Percentiles rank a stretch among this genome's conserved stretches.
These are phyloP conservation scores for Cardamine chenopodiifolia DNA, from an alignment of 345 rosid species.

Conservation along the genomic window DNA sequence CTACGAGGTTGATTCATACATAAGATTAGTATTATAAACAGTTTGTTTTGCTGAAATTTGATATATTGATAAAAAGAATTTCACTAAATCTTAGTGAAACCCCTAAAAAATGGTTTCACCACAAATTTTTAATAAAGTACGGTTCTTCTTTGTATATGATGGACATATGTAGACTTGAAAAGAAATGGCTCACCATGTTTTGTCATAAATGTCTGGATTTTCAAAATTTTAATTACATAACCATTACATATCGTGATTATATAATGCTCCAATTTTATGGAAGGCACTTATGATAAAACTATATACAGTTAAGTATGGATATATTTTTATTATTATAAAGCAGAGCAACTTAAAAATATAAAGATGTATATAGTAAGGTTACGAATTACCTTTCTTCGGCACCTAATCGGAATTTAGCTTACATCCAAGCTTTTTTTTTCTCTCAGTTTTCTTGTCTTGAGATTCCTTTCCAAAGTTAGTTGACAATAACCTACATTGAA, in stretches of 20 bases:
- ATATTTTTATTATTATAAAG: background rate
- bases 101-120: background rate
- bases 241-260: conserved; percentile 18
- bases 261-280: conserved; percentile 1
- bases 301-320: conserved; percentile 5
- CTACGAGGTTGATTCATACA: background rate
- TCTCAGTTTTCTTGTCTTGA: background rate
- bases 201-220: conserved; percentile 35
- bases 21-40: background rate
- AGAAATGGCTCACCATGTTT: conserved; percentile 40
- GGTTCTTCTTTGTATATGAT: conserved; percentile 23
- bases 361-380: conserved; percentile 30
- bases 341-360: background rate
- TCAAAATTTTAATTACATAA: conserved; percentile 33
- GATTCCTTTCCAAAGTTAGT: conserved; percentile 25
- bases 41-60: background rate
- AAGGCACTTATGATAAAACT: conserved; percentile 3
- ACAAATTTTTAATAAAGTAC: conserved; percentile 17
- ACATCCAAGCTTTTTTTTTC: conserved; percentile 1
- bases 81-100: no score
- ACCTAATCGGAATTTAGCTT: conserved; percentile 30
- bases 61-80: background rate
- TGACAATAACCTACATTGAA: conserved; percentile 11
- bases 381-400: conserved; percentile 26
- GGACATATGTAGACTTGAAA: conserved; percentile 31